A percentile compares a stretch with the other conserved stretches of the same genome.
These are phyloP conservation scores for Albatrellus ellisii DNA, from an alignment of 768 basidiomycete species.

Conservation along the genomic window DNA sequence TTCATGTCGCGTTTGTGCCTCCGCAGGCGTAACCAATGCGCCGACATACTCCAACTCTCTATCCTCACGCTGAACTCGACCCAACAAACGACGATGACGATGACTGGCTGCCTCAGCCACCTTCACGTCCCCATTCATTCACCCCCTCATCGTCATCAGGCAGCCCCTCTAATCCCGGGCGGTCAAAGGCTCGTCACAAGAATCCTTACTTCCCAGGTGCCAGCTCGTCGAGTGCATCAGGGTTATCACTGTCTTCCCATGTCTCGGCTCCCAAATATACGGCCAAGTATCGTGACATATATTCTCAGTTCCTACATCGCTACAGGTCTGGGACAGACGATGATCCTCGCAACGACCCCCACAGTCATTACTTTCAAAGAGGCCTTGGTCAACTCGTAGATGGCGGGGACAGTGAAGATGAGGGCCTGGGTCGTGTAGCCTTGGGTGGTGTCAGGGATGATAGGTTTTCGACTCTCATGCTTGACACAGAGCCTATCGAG, in stretches of 20 bases:
- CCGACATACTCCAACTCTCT: constrained; percentile 56
- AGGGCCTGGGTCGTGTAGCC: constrained; percentile 36
- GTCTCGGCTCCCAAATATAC: constrained; percentile 16
- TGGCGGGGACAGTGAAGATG: constrained; percentile 67
- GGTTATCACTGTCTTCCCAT: constrained; percentile 19
- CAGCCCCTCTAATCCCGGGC: constrained; percentile 3
- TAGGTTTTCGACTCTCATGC: constrained; percentile 34
- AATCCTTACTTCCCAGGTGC: constrained; percentile 10
- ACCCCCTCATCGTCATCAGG: constrained; percentile 9
- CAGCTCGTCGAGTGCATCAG: constrained; percentile 17
- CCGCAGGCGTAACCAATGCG: too few species aligned
- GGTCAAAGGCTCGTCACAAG: constrained; percentile 15
- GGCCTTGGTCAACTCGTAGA: constrained; percentile 57
- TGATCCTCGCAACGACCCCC: constrained; percentile 69
- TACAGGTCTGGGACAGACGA: constrained; percentile 60
- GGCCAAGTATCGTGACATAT: constrained; percentile 45
- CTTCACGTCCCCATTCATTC: constrained; percentile 15
- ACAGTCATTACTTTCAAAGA: constrained; percentile 68
- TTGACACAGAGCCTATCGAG: constrained; percentile 51
- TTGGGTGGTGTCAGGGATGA: constrained; percentile 34
- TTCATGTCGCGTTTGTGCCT: too few species aligned
- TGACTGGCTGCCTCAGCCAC: constrained; percentile 24
- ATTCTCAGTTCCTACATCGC: constrained; percentile 67
- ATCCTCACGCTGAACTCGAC: constrained; percentile 48
- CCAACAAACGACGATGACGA: constrained; percentile 36